Percentiles rank a stretch among this genome's conserved stretches.
Evolutionary conservation across 129 eudicot species (phyloP).

Genomic region (Dittrichia graveolens): DNA sequence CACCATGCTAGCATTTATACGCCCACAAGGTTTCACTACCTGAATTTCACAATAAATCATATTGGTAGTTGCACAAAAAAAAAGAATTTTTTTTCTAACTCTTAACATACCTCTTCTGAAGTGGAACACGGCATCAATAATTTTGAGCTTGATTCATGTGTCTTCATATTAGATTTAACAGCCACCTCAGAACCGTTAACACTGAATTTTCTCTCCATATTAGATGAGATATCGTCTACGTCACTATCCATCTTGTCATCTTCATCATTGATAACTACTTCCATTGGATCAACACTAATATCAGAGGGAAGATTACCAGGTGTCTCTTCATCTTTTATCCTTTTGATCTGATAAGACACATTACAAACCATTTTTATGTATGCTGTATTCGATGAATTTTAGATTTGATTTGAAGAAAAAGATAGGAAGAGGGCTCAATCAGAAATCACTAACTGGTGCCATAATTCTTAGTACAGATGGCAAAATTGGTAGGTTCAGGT

Average conservation of each 20-base stretch:
- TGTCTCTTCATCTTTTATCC: slow-evolving; percentile 41
- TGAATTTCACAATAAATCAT: slow-evolving; percentile 31
- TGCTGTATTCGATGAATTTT: not conserved
- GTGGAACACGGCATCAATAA: slow-evolving; percentile 37
- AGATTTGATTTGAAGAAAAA: not conserved
- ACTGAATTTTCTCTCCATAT: slow-evolving; percentile 47
- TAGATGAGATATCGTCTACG: slow-evolving; percentile 54
- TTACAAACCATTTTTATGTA: slow-evolving; percentile 12
- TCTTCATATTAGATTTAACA: slow-evolving; percentile 41
- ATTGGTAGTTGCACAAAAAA: not conserved
- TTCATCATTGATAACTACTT: slow-evolving; percentile 47
- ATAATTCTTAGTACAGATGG: not conserved
- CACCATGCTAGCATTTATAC: slow-evolving; percentile 88
- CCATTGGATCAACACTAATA: slow-evolving; percentile 35
- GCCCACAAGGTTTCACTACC: slow-evolving; percentile 96
- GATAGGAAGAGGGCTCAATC: not conserved
- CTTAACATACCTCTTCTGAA: slow-evolving; percentile 62
- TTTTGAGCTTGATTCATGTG: slow-evolving; percentile 43
- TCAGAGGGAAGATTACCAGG: slow-evolving; percentile 29
- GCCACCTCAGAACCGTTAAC: slow-evolving; percentile 41
- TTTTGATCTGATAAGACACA: slow-evolving; percentile 60
- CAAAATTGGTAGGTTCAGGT: not conserved
- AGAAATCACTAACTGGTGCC: not conserved
- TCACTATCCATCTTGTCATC: slow-evolving; percentile 51
- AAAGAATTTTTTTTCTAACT: slow-evolving; percentile 10